Evolutionary conservation across 352 stramenopile species (phyloP), one percentile per base, ranked within the genome.

Genomic region (Saprolegnia parasitica): DNA sequence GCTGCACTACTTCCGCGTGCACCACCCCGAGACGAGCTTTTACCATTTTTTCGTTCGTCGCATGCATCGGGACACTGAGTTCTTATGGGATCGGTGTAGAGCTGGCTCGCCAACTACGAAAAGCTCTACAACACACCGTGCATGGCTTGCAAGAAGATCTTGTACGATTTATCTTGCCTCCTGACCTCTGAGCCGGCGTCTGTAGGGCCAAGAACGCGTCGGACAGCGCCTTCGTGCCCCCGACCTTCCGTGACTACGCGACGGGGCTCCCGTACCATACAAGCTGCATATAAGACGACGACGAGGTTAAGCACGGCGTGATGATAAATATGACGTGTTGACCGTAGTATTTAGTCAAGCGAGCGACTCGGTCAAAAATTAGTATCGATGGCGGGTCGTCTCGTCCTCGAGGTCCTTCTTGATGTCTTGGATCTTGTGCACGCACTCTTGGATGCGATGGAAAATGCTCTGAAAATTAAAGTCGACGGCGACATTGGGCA

Each of bases 91-190:
- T 67, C 39, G 52, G 60, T n/a, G n/a, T 67, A 72, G 66, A 87
- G 83, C 52, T 95, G 86, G 86, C 76, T 95, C 21, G 83, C 81
- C 56, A 91, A 86, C 77, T 95, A 88, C 71, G 86, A 95, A 78
- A 95, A 95, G 76, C 81, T 93, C 71, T 93, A 95, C 77, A 84
- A 95, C 75, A 93, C 86, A 50, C 82, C 86, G 13, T 95, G 86
- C 77, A 87, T 78, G 32, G 76, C 81, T 32, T 95, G 86, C 78
- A 95, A 95, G 74, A 93, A 92, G 72, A 80, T 95, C 58, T 76
- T 95, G 40, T 68, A 61, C 62, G 62, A 24, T 37, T 5, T 24
- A 21, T 15, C n/a, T 8, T 68, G 0, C 11, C 18, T 42, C 58
- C 13, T 56, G 1, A 46, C 24, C 11, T 24, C n/a, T 21, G 9